phyloP scores from a whole-genome alignment of 2,329 filamentous ascomycete genomes.

The Colletotrichum lini region DNA sequence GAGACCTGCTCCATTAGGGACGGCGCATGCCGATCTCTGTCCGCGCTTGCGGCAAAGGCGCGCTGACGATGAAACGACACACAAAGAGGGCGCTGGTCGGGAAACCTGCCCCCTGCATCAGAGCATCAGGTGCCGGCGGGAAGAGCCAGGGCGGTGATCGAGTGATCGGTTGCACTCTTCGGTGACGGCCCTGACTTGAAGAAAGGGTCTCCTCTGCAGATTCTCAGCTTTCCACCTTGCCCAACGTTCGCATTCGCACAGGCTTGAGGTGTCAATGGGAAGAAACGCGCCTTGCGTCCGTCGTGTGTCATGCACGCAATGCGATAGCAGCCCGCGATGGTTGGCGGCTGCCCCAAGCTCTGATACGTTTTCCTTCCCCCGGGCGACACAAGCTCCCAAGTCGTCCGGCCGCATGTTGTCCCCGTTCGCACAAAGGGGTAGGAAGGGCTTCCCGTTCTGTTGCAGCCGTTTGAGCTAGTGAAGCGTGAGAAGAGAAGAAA shows the following conservation, averaged over 20 bases:
- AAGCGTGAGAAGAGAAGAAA: not conserved
- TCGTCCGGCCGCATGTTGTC: not conserved
- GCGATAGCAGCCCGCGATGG: not conserved
- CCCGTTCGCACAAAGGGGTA: too few relatives aligned
- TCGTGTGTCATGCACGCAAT: not conserved
- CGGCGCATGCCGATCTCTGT: slow-evolving; percentile 27
- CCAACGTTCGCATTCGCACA: not conserved
- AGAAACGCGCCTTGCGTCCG: not conserved
- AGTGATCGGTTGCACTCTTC: too few relatives aligned
- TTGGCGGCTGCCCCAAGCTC: not conserved
- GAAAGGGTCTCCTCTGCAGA: too few relatives aligned
- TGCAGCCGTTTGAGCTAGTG: not conserved
- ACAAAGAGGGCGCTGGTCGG: slow-evolving; percentile 1
- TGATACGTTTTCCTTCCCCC: too few relatives aligned
- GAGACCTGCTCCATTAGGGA: slow-evolving; percentile 12
- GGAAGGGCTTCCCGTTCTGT: not conserved
- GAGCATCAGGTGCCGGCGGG: not conserved
- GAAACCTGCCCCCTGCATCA: slow-evolving; percentile 30
- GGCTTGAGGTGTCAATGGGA: not conserved
- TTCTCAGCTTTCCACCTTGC: not conserved
- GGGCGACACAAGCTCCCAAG: not conserved
- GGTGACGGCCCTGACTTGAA: too few relatives aligned
- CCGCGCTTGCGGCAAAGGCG: slow-evolving; percentile 21
- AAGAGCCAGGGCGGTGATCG: not conserved
- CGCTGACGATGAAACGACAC: slow-evolving; percentile 31